Percentiles rank a stretch among this genome's conserved stretches.
phyloP scores from a whole-genome alignment of 495 filamentous ascomycete genomes.

The Mycothermus thermophilus region DNA sequence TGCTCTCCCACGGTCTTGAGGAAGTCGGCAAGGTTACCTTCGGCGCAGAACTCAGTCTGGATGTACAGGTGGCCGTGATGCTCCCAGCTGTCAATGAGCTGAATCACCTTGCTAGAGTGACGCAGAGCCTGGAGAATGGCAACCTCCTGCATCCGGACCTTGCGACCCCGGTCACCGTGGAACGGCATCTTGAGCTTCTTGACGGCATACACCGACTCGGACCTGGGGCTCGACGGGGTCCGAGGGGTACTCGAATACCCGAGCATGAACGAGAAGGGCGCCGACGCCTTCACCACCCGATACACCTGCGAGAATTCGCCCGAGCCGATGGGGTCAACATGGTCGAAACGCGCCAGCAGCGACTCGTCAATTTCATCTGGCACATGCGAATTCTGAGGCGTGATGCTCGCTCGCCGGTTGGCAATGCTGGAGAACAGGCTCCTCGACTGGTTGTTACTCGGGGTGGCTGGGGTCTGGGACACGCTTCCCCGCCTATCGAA shows the following conservation, averaged over 20 bases:
- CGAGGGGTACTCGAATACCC: conserved; percentile 17
- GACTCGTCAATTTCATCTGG: conserved; percentile 55
- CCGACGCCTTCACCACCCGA: conserved; percentile 42
- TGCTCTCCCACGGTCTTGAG: conserved; percentile 62
- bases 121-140: conserved; percentile 55
- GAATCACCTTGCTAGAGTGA: conserved; percentile 67
- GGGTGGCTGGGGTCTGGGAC: conserved; percentile 52
- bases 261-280: conserved; percentile 12
- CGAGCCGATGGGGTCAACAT: conserved; percentile 60
- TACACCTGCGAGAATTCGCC: conserved; percentile 93
- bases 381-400: conserved; percentile 40
- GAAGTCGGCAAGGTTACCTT: conserved; percentile 77
- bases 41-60: conserved; percentile 90
- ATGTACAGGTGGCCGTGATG: conserved; percentile 71
- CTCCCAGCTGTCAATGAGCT: conserved; percentile 77
- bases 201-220: conserved; percentile 60
- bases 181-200: conserved; percentile 82
- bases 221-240: conserved; percentile 32
- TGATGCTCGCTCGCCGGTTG: conserved; percentile 30
- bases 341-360: conserved; percentile 58
- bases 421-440: conserved; percentile 32
- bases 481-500: conserved; percentile 22
- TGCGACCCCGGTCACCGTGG: conserved; percentile 57
- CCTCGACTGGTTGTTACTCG: conserved; percentile 46
- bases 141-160: conserved; percentile 69